Conservation (phyloP, 768 basidiomycete species). For the Agrocybe chaxingu region DNA sequence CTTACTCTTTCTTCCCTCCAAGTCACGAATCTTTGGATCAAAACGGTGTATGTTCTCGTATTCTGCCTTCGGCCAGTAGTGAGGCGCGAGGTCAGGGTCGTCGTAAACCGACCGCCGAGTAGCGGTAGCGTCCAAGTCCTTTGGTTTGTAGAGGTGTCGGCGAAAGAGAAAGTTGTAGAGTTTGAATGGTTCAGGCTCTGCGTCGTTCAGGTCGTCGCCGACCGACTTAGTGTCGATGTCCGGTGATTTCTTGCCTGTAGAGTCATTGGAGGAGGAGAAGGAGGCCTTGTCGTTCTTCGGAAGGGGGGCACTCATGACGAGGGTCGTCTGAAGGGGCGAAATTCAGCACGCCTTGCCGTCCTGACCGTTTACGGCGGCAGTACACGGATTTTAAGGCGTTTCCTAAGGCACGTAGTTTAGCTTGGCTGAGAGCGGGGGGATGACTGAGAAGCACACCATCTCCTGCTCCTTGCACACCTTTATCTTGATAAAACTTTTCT, state of each 20-base stretch:
- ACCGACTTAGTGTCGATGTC: conserved; percentile 16
- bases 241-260: conserved; percentile 8
- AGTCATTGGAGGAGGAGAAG: conserved; percentile 2
- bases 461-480: not conserved
- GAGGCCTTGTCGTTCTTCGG: conserved; percentile 1
- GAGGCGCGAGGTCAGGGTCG: conserved; percentile 40
- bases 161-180: conserved; percentile 32
- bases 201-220: conserved; percentile 29
- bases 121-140: conserved; percentile 36
- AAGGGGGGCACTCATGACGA: conserved; percentile 1
- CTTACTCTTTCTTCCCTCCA: conserved; percentile 48
- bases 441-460: too few species aligned
- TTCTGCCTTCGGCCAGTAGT: conserved; percentile 46
- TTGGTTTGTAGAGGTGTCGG: conserved; percentile 15
- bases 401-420: not conserved
- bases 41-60: conserved; percentile 60
- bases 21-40: conserved; percentile 53
- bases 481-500: not conserved
- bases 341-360: not conserved
- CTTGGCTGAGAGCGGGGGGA: not conserved
- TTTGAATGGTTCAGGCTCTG: conserved; percentile 32
- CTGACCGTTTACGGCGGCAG: not conserved
- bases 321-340: not conserved
- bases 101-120: conserved; percentile 54
- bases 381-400: not conserved